These are phyloP conservation scores for Haberlea rhodopensis DNA, from an alignment of 257 asterid species.

Conservation along the genomic window DNA sequence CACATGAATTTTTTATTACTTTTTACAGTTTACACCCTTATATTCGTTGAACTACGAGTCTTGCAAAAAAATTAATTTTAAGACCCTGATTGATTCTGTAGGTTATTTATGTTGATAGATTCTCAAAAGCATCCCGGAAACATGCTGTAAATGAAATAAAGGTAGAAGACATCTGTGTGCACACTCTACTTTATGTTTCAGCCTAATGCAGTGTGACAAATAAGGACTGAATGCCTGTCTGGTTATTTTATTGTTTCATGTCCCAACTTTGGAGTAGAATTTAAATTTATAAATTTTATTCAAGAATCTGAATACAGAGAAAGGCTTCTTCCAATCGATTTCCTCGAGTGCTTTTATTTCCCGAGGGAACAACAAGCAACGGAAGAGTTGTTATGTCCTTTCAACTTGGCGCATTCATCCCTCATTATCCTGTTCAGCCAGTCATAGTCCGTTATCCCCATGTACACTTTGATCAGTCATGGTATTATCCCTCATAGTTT, in stretches of 20 bases:
- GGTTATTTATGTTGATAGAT: conserved; percentile 96
- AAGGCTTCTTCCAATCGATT: conserved; percentile 80
- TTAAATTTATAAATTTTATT: conserved; percentile 34
- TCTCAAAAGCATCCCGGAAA: conserved; percentile 83
- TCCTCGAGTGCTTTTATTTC: conserved; percentile 97
- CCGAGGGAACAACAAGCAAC: conserved; percentile 97
- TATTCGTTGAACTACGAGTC: conserved; percentile 1
- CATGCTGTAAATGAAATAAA: conserved; percentile 89
- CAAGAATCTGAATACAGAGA: conserved; percentile 97
- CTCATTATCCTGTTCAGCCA: conserved; percentile 93
- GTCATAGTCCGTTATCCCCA: conserved; percentile 82
- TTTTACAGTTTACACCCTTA: not conserved
- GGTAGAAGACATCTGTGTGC: conserved; percentile 54
- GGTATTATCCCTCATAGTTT: conserved; percentile 44
- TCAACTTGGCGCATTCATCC: conserved; percentile 97
- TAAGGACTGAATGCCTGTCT: not conserved
- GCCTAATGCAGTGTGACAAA: conserved; percentile 13
- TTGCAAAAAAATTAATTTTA: conserved; percentile 10
- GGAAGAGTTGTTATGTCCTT: conserved; percentile 90
- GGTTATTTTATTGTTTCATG: not conserved
- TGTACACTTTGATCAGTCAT: conserved; percentile 97
- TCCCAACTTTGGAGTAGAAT: conserved; percentile 19
- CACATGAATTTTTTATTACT: not conserved
- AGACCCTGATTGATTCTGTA: conserved; percentile 29
- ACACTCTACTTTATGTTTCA: conserved; percentile 13